These are phyloP conservation scores for Neofusicoccum parvum DNA, from an alignment of 2,329 filamentous ascomycete species.

Conservation along the genomic window DNA sequence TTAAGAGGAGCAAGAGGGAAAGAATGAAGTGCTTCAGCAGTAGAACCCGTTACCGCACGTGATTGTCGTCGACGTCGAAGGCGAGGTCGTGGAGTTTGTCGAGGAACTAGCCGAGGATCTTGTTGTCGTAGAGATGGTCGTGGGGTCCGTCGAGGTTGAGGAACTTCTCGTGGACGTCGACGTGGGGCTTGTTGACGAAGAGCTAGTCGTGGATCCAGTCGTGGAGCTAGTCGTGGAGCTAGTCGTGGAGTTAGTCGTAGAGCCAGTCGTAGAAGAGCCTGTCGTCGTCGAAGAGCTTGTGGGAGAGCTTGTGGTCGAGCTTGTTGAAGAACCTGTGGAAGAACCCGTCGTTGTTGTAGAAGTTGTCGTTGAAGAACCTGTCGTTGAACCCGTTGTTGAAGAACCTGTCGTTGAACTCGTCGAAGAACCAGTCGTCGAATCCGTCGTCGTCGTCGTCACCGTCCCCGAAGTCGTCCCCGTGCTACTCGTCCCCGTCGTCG, in stretches of 20 bases:
- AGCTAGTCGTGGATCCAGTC: neutral
- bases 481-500: too few relatives aligned
- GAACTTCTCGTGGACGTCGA: neutral
- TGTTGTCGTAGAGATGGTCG: neutral
- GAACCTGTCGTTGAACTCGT: too few relatives aligned
- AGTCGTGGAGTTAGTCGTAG: neutral
- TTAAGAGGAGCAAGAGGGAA: too few relatives aligned
- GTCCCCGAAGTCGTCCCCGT: too few relatives aligned
- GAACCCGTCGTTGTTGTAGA: neutral
- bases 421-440: too few relatives aligned
- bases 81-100: neutral
- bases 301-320: neutral
- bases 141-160: neutral
- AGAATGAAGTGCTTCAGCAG: neutral
- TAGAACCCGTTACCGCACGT: neutral
- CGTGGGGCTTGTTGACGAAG: neutral
- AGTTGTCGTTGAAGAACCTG: neutral
- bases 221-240: neutral
- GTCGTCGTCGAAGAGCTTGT: neutral
- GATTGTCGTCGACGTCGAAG: neutral
- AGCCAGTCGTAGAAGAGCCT: neutral
- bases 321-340: neutral
- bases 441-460: too few relatives aligned
- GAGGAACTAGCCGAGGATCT: too few relatives aligned
- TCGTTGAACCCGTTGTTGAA: too few relatives aligned